Percentiles rank a stretch among this genome's conserved stretches.
Evolutionary conservation across 169 alveolate genomes (phyloP).

Genomic region (Plasmodium coatneyi): DNA sequence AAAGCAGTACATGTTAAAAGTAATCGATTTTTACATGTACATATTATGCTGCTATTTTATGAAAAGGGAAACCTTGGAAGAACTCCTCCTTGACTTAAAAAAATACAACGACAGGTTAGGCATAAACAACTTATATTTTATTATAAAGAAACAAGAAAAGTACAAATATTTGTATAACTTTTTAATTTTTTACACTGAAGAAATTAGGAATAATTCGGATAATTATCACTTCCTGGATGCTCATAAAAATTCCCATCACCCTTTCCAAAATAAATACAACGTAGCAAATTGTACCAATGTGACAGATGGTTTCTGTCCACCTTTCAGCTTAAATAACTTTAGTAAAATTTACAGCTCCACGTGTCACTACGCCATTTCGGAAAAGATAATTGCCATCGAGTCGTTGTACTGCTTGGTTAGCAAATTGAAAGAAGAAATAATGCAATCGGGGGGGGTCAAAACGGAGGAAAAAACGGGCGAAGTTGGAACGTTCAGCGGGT

Average conservation of each 20-base stretch:
- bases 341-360: constrained; percentile 49
- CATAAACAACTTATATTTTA: constrained; percentile 46
- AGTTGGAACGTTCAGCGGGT: neutral
- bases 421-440: constrained; percentile 58
- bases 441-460: neutral
- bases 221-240: constrained; percentile 6
- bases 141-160: constrained; percentile 61
- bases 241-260: neutral
- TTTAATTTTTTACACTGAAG: constrained; percentile 26
- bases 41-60: constrained; percentile 43
- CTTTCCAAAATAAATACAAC: constrained; percentile 11
- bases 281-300: constrained; percentile 9
- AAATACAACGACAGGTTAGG: constrained; percentile 23
- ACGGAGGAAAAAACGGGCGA: neutral
- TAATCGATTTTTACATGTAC: constrained; percentile 61
- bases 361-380: constrained; percentile 52
- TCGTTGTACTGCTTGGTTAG: constrained; percentile 40
- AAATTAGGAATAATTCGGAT: constrained; percentile 22
- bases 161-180: constrained; percentile 31
- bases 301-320: neutral
- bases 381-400: constrained; percentile 55
- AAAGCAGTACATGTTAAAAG: constrained; percentile 45
- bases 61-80: constrained; percentile 55
- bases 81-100: constrained; percentile 23
- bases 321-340: constrained; percentile 17